Conservation (phyloP, 257 asterid species). For the Cinchona pubescens region DNA sequence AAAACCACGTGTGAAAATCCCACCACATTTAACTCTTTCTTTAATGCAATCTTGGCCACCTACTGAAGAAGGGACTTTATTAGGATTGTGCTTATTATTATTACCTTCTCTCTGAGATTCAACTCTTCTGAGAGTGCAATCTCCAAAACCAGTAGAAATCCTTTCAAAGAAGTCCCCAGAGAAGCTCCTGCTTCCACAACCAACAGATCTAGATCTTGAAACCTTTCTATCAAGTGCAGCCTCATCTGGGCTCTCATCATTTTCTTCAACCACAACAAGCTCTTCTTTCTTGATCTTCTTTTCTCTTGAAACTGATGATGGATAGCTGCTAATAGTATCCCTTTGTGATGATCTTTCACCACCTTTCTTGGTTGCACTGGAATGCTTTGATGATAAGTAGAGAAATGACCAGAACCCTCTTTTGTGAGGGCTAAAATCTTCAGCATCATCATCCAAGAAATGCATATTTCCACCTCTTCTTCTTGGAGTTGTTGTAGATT, state of each 20-base stretch:
- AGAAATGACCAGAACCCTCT: slow-evolving; percentile 87
- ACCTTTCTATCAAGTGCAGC: slow-evolving; percentile 63
- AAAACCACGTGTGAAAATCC: slow-evolving; percentile 85
- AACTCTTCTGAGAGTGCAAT: slow-evolving; percentile 84
- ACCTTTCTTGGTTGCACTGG: slow-evolving; percentile 37
- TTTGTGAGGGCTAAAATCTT: slow-evolving; percentile 46
- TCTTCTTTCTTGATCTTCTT: slow-evolving; percentile 56
- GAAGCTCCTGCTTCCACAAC: slow-evolving; percentile 96
- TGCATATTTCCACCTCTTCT: slow-evolving; percentile 49
- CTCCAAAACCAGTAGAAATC: slow-evolving; percentile 96
- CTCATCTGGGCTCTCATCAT: slow-evolving; percentile 66
- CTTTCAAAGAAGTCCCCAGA: slow-evolving; percentile 95
- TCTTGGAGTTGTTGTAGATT: slow-evolving; percentile 62
- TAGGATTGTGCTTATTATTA: too few relatives aligned
- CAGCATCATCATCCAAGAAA: slow-evolving; percentile 50
- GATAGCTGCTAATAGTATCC: slow-evolving; percentile 34
- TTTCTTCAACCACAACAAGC: slow-evolving; percentile 59
- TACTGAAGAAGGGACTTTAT: too few relatives aligned
- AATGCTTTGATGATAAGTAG: slow-evolving; percentile 52
- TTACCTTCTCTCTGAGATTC: slow-evolving; percentile 98
- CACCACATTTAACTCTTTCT: slow-evolving; percentile 89
- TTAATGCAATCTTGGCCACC: slow-evolving; percentile 71
- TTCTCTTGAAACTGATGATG: slow-evolving; percentile 42
- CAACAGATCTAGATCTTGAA: slow-evolving; percentile 96
- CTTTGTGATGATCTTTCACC: slow-evolving; percentile 30